These are phyloP conservation scores for Penicillium sp. DNA, from an alignment of 2,329 filamentous ascomycete species.

Conservation along the genomic window DNA sequence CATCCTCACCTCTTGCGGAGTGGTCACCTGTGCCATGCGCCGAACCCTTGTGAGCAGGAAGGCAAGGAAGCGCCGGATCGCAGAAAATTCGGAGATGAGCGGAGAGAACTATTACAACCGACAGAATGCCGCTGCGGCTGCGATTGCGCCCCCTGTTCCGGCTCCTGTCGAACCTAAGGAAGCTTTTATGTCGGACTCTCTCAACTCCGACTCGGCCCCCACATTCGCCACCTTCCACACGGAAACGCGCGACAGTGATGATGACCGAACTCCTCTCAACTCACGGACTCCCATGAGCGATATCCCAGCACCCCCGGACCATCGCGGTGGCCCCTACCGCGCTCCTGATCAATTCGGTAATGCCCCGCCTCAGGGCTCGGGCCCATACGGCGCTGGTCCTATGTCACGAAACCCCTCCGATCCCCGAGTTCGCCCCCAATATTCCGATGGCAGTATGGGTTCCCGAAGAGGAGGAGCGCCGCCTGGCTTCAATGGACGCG, in stretches of 20 bases:
- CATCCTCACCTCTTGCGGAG: conserved; percentile 67
- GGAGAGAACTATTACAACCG: conserved; percentile 82
- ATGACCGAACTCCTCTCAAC: conserved; percentile 37
- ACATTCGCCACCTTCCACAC: conserved; percentile 41
- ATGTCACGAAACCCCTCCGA: conserved; percentile 39
- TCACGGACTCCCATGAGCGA: conserved; percentile 26
- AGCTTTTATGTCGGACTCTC: conserved; percentile 50
- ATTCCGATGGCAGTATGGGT: conserved; percentile 41
- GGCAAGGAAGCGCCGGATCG: conserved; percentile 83
- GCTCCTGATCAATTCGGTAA: conserved; percentile 34
- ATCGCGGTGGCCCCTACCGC: conserved; percentile 27
- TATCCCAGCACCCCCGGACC: conserved; percentile 20
- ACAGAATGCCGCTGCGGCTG: conserved; percentile 34
- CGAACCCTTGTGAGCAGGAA: conserved; percentile 84
- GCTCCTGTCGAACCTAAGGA: conserved; percentile 45
- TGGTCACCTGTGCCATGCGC: conserved; percentile 91
- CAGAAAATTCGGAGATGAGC: conserved; percentile 93
- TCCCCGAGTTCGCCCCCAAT: conserved; percentile 38
- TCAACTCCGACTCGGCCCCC: conserved; percentile 43
- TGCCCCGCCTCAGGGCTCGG: conserved; percentile 31
- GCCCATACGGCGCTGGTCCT: conserved; percentile 22
- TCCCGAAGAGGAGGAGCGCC: conserved; percentile 34
- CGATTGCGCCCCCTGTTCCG: conserved; percentile 19
- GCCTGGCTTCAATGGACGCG: conserved; percentile 44
- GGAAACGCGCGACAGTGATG: conserved; percentile 29